A percentile compares a stretch with the other conserved stretches of the same genome.
These are phyloP conservation scores for Chalciporus sp. DNA, from an alignment of 1,284 basidiomycete species.

Conservation along the genomic window DNA sequence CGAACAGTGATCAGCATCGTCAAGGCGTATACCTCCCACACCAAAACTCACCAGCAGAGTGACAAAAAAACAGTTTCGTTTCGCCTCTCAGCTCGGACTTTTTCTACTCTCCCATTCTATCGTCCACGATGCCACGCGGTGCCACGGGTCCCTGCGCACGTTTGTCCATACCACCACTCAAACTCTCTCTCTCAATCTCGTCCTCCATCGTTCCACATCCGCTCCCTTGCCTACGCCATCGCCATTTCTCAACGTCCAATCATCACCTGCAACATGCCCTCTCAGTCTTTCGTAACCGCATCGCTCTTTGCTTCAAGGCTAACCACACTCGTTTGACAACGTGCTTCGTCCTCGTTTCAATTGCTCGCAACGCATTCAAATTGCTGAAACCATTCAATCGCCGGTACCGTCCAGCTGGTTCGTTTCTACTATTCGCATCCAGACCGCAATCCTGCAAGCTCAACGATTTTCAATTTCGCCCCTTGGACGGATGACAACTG, in stretches of 20 bases:
- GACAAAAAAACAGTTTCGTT: slow-evolving; percentile 10
- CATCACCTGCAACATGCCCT: slow-evolving; percentile 25
- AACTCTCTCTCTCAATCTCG: neutral
- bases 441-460: neutral
- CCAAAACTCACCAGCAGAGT: slow-evolving; percentile 23
- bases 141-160: slow-evolving; percentile 39
- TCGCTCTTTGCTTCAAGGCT: slow-evolving; percentile 10
- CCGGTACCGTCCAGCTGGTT: neutral
- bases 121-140: slow-evolving; percentile 27
- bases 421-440: neutral
- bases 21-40: neutral
- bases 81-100: slow-evolving; percentile 15
- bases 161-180: slow-evolving; percentile 30
- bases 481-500: neutral
- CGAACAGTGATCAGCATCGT: neutral
- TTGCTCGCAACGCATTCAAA: slow-evolving; percentile 1
- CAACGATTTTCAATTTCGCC: neutral
- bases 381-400: neutral
- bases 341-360: slow-evolving; percentile 18
- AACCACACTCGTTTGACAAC: slow-evolving; percentile 11
- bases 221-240: slow-evolving; percentile 16
- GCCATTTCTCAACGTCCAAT: slow-evolving; percentile 23
- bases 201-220: slow-evolving; percentile 3
- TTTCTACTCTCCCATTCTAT: slow-evolving; percentile 26
- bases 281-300: slow-evolving; percentile 18